Conservation (phyloP, 2,329 filamentous ascomycete genomes). For the Fulvia fulva region DNA sequence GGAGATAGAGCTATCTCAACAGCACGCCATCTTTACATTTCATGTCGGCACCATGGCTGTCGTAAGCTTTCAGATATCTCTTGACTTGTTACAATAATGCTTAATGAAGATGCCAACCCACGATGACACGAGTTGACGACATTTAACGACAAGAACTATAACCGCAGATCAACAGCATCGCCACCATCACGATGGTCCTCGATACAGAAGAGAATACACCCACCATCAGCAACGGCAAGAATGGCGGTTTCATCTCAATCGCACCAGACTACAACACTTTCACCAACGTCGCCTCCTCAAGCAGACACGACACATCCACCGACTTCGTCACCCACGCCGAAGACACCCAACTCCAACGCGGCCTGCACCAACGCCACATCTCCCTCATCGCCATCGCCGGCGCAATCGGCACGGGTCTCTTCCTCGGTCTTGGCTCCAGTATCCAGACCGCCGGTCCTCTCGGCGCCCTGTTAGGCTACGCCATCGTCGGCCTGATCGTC, state of each 20-base stretch:
- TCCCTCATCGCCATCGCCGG: conserved; percentile 67
- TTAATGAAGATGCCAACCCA: not conserved
- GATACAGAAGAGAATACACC: not conserved
- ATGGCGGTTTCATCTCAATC: not conserved
- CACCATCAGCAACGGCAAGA: not conserved
- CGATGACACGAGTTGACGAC: not conserved
- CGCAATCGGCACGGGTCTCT: conserved; percentile 67
- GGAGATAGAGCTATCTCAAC: not conserved
- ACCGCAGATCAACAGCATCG: not conserved
- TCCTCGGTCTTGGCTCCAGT: conserved; percentile 52
- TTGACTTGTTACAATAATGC: not conserved
- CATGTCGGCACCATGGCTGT: not conserved
- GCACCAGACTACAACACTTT: conserved; percentile 6
- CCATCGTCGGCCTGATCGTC: conserved; percentile 49
- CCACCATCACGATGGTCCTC: not conserved
- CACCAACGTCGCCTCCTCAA: not conserved
- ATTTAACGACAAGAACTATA: not conserved
- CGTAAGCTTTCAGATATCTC: not conserved
- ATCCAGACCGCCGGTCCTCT: conserved; percentile 51
- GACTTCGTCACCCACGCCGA: conserved; percentile 30
- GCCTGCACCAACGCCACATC: conserved; percentile 52
- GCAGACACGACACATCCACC: conserved; percentile 5
- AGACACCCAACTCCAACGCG: conserved; percentile 42
- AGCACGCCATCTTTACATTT: not conserved
- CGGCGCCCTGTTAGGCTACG: conserved; percentile 51